phyloP scores from a whole-genome alignment of 1,284 basidiomycete species.

The Puccinia coronata region DNA sequence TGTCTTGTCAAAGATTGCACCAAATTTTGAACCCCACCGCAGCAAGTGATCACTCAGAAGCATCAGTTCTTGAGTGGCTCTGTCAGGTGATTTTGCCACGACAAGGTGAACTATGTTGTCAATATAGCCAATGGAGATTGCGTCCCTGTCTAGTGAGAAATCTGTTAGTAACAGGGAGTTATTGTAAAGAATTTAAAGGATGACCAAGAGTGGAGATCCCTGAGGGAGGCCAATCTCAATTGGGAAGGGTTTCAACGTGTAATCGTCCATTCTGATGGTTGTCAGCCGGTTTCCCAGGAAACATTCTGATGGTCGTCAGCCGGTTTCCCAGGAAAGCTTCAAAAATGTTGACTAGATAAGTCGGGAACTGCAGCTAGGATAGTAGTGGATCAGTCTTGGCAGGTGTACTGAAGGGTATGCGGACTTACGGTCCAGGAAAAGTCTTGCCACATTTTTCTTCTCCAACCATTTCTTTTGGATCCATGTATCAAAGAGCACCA shows the following conservation, averaged over 20 bases:
- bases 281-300: background rate
- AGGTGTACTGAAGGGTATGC: background rate
- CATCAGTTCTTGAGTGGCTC: too few relatives aligned
- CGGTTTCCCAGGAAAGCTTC: background rate
- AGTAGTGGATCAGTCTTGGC: background rate
- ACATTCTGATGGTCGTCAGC: background rate
- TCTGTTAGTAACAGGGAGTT: too few relatives aligned
- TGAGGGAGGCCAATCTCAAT: background rate
- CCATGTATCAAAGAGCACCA: too few relatives aligned
- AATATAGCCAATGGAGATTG: background rate
- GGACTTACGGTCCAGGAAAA: background rate
- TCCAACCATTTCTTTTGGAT: too few relatives aligned
- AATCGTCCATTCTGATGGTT: background rate
- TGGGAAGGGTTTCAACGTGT: background rate
- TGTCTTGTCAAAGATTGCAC: background rate
- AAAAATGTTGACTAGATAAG: background rate
- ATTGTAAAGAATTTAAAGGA: background rate
- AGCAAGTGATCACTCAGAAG: too few relatives aligned
- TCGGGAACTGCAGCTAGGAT: background rate
- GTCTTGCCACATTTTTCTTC: background rate
- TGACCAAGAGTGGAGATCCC: background rate
- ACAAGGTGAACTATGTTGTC: too few relatives aligned
- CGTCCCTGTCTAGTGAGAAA: background rate
- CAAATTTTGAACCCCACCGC: background rate
- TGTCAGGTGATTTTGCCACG: too few relatives aligned